These are phyloP conservation scores for Debaryomyces hansenii DNA, from an alignment of 805 yeast genomes.

Conservation along the genomic window DNA sequence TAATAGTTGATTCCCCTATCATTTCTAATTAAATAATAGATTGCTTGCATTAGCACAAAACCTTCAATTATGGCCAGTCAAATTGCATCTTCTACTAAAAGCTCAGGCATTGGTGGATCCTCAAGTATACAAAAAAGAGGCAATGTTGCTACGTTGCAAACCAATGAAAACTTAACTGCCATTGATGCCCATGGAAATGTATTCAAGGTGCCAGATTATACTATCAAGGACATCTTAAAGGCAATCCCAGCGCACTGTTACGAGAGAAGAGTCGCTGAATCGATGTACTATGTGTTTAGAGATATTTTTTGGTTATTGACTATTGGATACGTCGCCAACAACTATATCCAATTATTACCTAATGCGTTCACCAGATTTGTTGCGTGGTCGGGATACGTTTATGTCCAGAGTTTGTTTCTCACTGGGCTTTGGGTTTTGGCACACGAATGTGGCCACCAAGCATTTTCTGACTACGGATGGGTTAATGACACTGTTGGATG, in stretches of 20 bases:
- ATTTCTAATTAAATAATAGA: too few relatives aligned
- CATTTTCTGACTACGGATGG: slow-evolving; percentile 70
- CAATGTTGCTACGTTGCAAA: slow-evolving; percentile 40
- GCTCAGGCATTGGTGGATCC: background rate
- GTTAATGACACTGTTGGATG: slow-evolving; percentile 82
- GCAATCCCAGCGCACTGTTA: slow-evolving; percentile 77
- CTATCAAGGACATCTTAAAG: slow-evolving; percentile 71
- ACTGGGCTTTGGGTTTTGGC: slow-evolving; percentile 86
- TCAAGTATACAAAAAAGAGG: slow-evolving; percentile 26
- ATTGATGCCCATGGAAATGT: slow-evolving; percentile 63
- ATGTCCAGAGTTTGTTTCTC: slow-evolving; percentile 62
- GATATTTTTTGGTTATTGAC: slow-evolving; percentile 54
- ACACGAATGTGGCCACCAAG: slow-evolving; percentile 91
- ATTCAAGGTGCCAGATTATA: slow-evolving; percentile 71
- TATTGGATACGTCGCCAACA: slow-evolving; percentile 54
- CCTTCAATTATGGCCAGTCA: slow-evolving; percentile 5
- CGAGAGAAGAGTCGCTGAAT: slow-evolving; percentile 54
- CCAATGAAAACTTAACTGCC: slow-evolving; percentile 40
- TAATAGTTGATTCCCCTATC: too few relatives aligned
- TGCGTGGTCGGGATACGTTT: slow-evolving; percentile 59
- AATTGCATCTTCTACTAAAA: slow-evolving; percentile 1
- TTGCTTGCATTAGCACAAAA: too few relatives aligned
- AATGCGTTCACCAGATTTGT: slow-evolving; percentile 45
- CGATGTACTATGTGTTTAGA: slow-evolving; percentile 66
- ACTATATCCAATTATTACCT: slow-evolving; percentile 52